Conservation (phyloP, 1,284 basidiomycete species). For the Marasmius oreades region DNA sequence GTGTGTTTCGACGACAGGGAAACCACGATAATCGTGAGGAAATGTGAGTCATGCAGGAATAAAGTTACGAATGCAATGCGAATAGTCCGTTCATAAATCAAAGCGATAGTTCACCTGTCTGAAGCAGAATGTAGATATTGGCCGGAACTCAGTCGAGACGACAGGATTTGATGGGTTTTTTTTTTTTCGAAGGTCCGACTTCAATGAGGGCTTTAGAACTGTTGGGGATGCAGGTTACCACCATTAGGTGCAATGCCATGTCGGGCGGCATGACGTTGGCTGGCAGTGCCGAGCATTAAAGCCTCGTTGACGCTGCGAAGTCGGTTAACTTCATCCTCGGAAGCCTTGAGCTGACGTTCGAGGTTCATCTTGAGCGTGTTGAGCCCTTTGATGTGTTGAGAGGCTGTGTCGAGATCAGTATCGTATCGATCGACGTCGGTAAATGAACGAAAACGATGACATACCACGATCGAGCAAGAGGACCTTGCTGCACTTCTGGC, state of each 20-base stretch:
- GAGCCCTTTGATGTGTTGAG: constrained; percentile 76
- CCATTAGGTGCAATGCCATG: constrained; percentile 44
- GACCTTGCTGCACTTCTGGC: constrained; percentile 88
- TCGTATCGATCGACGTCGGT: constrained; percentile 8
- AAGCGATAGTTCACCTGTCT: constrained; percentile 17
- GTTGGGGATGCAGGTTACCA: constrained; percentile 29
- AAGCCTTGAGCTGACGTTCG: constrained; percentile 68
- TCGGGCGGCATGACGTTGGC: constrained; percentile 62
- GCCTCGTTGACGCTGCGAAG: constrained; percentile 81
- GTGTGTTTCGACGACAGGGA: background rate
- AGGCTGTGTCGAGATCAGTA: constrained; percentile 39
- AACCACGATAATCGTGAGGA: constrained; percentile 10
- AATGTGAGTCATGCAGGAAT: constrained; percentile 5
- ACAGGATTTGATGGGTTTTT: constrained; percentile 10
- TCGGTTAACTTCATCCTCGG: constrained; percentile 72
- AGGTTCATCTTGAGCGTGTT: constrained; percentile 71
- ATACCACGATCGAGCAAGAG: constrained; percentile 78
- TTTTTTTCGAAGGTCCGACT: constrained; percentile 6
- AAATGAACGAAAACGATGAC: constrained; percentile 25
- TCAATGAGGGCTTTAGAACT: constrained; percentile 43
- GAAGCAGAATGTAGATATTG: constrained; percentile 5
- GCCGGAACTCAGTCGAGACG: constrained; percentile 18
- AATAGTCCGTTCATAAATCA: constrained; percentile 21
- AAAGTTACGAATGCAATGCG: constrained; percentile 1
- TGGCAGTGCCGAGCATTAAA: constrained; percentile 77